Conservation (phyloP, 805 yeast genomes). For the Millerago galiae region DNA sequence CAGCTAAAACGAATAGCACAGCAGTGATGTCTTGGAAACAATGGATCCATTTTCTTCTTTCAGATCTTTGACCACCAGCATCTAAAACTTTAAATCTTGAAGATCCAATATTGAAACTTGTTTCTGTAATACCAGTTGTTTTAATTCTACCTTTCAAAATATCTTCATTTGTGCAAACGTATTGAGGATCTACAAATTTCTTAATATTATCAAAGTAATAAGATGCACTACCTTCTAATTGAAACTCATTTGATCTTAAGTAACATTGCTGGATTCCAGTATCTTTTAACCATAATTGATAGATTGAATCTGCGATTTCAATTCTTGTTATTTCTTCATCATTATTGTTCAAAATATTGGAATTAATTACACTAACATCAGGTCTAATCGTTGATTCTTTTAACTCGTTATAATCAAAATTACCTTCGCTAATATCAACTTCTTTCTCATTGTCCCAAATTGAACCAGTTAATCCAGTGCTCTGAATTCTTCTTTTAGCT, state of each 20-base stretch:
- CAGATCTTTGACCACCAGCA: constrained; percentile 95
- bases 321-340: constrained; percentile 26
- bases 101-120: constrained; percentile 62
- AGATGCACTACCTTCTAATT: constrained; percentile 74
- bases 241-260: constrained; percentile 65
- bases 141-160: constrained; percentile 86
- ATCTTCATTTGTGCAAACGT: constrained; percentile 73
- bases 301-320: constrained; percentile 69
- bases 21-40: constrained; percentile 89
- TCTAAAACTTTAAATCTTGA: constrained; percentile 74
- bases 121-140: constrained; percentile 93
- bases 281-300: constrained; percentile 63
- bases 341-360: constrained; percentile 9
- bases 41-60: constrained; percentile 90
- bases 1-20: constrained; percentile 80
- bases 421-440: not conserved
- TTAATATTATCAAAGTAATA: constrained; percentile 74
- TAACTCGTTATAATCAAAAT: constrained; percentile 15
- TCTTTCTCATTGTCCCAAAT: constrained; percentile 20
- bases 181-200: constrained; percentile 57
- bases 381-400: constrained; percentile 16
- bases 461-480: constrained; percentile 47
- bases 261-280: constrained; percentile 57
- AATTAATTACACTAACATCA: constrained; percentile 19
- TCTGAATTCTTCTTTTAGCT: constrained; percentile 40